These are phyloP conservation scores for Pseudonectria buxi DNA, from an alignment of 2,329 filamentous ascomycete species.

Conservation along the genomic window DNA sequence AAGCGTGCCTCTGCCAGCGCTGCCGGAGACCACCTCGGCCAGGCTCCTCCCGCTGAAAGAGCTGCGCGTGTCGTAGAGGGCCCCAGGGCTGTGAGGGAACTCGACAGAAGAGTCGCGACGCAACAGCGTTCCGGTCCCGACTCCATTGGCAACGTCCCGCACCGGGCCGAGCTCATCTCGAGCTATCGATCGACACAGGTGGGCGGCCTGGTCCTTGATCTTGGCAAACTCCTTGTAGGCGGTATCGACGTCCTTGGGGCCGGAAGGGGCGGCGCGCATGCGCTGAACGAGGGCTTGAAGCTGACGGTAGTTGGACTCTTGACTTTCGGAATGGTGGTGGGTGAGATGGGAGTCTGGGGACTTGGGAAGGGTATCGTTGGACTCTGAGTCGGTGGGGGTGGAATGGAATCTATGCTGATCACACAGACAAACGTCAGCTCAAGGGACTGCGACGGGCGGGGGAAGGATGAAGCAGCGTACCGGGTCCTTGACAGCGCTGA, in stretches of 20 bases:
- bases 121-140: slow-evolving; percentile 12
- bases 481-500: slow-evolving; percentile 13
- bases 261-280: slow-evolving; percentile 27
- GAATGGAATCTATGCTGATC: slow-evolving; percentile 4
- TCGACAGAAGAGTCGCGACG: slow-evolving; percentile 27
- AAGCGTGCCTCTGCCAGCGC: slow-evolving; percentile 15
- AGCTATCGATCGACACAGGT: slow-evolving; percentile 34
- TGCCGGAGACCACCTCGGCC: slow-evolving; percentile 25
- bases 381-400: slow-evolving; percentile 16
- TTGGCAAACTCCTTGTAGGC: slow-evolving; percentile 39
- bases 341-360: slow-evolving; percentile 18
- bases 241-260: slow-evolving; percentile 33
- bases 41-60: slow-evolving; percentile 32
- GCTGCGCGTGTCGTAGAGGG: slow-evolving; percentile 28
- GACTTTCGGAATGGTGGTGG: slow-evolving; percentile 19
- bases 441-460: not conserved
- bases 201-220: slow-evolving; percentile 33
- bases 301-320: slow-evolving; percentile 29
- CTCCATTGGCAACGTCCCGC: slow-evolving; percentile 11
- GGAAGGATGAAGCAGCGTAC: slow-evolving; percentile 7
- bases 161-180: slow-evolving; percentile 32
- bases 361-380: slow-evolving; percentile 21
- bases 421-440: not conserved
- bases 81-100: slow-evolving; percentile 23
- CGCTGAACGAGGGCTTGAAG: slow-evolving; percentile 29